Evolutionary conservation across 257 asterid species (phyloP).

Genomic region (Buddleja alternifolia): DNA sequence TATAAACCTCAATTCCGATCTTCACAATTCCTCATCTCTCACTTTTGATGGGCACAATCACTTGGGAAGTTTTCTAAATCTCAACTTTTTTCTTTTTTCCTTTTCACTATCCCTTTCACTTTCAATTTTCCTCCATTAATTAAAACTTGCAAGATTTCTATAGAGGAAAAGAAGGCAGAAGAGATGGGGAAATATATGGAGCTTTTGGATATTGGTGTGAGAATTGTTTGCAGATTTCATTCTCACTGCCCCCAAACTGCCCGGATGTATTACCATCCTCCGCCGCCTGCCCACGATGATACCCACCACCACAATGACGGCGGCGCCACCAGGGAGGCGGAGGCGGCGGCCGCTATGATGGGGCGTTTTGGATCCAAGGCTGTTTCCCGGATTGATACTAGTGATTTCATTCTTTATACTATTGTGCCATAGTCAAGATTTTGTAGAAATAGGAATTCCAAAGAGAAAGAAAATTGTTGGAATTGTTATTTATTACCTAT

Average conservation of each 20-base stretch:
- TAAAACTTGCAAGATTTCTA: too few relatives aligned
- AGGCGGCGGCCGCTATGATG: too few relatives aligned
- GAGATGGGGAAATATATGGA: too few relatives aligned
- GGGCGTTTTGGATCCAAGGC: conserved; percentile 13
- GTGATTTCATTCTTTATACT: conserved; percentile 63
- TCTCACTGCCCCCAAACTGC: too few relatives aligned
- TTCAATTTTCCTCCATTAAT: neutral
- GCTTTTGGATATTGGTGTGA: too few relatives aligned
- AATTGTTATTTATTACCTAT: neutral
- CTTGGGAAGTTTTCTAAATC: conserved; percentile 14
- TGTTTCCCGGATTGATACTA: conserved; percentile 37
- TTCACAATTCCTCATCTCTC: neutral
- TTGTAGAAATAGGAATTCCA: neutral
- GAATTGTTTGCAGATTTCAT: too few relatives aligned
- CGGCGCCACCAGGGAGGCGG: too few relatives aligned
- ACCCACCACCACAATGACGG: too few relatives aligned
- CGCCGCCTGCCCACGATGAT: too few relatives aligned
- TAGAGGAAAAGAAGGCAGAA: too few relatives aligned
- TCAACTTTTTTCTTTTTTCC: neutral
- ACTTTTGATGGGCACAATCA: conserved; percentile 23
- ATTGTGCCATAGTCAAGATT: conserved; percentile 31
- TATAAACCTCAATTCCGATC: neutral
- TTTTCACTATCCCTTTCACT: too few relatives aligned
- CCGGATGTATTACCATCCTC: too few relatives aligned
- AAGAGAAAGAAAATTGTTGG: neutral